phyloP scores from a whole-genome alignment of 2,329 filamentous ascomycete species.

The Alternaria gaisen region DNA sequence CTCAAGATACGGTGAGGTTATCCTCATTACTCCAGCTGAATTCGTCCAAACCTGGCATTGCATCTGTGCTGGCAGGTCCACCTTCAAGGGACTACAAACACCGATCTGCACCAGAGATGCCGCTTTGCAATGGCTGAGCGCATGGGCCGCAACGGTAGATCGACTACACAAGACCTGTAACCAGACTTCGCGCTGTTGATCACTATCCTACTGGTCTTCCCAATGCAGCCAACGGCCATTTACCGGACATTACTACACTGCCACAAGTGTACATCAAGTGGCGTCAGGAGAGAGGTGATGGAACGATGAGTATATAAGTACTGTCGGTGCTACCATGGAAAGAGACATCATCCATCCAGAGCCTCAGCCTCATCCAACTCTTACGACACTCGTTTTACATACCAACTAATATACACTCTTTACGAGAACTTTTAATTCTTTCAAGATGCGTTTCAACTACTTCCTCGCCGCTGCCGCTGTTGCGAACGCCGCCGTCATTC shows the following conservation, averaged over 20 bases:
- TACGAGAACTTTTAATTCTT: background rate
- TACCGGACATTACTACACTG: constrained; percentile 1
- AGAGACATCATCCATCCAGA: background rate
- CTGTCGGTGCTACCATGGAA: background rate
- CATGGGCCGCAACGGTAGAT: background rate
- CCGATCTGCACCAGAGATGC: background rate
- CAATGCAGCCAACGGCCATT: constrained; percentile 1
- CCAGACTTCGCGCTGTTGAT: constrained; percentile 1
- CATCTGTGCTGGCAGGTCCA: background rate
- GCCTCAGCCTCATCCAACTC: background rate
- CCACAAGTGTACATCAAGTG: background rate
- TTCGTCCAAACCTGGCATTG: background rate
- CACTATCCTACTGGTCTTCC: constrained; percentile 1
- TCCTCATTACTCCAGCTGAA: background rate
- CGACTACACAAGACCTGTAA: background rate
- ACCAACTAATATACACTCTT: constrained; percentile 1
- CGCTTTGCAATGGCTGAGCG: background rate
- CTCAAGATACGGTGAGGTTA: background rate
- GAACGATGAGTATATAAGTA: constrained; percentile 1
- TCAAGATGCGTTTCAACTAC: constrained; percentile 1
- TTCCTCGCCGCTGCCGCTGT: constrained; percentile 3
- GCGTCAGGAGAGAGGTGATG: background rate
- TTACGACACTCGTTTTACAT: constrained; percentile 1
- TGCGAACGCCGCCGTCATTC: constrained; percentile 1
- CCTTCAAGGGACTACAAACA: background rate